phyloP scores from a whole-genome alignment of 2,329 filamentous ascomycete species.

The Coniella vitis region DNA sequence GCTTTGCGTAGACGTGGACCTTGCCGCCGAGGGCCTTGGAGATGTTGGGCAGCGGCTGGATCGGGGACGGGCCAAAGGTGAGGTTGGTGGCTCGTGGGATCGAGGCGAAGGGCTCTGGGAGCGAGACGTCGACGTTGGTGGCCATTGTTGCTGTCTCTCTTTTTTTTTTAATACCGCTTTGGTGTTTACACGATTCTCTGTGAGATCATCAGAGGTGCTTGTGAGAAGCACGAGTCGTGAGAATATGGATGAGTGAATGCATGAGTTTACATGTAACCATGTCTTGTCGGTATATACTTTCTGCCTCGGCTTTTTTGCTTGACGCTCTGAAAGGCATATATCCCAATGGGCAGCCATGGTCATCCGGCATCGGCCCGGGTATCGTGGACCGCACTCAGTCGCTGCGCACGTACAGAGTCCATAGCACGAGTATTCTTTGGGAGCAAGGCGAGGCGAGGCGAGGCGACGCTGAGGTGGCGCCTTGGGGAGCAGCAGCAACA shows the following conservation, averaged over 20 bases:
- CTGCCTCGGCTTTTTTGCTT: too few relatives aligned
- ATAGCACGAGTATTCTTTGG: too few relatives aligned
- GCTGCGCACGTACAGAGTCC: background rate
- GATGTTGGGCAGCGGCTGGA: conserved; percentile 60
- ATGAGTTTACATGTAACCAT: too few relatives aligned
- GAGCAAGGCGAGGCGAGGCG: background rate
- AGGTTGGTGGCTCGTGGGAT: conserved; percentile 57
- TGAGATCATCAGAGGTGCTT: too few relatives aligned
- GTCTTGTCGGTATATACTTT: too few relatives aligned
- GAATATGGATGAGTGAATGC: too few relatives aligned
- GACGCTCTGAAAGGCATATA: too few relatives aligned
- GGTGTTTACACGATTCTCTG: too few relatives aligned
- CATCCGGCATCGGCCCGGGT: conserved; percentile 16
- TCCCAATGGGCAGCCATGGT: background rate
- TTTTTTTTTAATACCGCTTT: too few relatives aligned
- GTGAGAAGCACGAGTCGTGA: background rate
- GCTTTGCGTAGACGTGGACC: conserved; percentile 62
- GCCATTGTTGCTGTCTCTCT: conserved; percentile 9
- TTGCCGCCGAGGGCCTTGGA: conserved; percentile 52
- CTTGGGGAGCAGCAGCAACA: background rate
- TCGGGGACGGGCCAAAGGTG: conserved; percentile 62
- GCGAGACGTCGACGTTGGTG: conserved; percentile 30
- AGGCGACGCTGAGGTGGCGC: background rate
- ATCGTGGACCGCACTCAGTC: background rate
- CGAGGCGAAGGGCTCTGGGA: conserved; percentile 55